A percentile compares a stretch with the other conserved stretches of the same genome.
Conservation (phyloP, 2,329 filamentous ascomycete species). For the Pseudocercospora cruenta region DNA sequence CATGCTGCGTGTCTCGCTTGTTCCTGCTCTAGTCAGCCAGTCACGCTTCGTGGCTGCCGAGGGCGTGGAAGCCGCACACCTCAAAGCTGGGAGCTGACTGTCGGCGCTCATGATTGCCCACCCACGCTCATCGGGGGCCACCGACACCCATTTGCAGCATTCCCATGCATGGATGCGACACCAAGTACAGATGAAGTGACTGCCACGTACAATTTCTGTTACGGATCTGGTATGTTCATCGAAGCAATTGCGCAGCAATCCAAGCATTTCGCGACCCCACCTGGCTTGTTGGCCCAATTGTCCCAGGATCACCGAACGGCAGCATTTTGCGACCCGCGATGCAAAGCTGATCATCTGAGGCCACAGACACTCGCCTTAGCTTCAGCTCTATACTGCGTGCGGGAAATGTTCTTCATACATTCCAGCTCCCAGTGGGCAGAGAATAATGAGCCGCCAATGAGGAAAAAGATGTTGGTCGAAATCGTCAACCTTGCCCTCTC, state of each 20-base stretch:
- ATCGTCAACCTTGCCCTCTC: background rate
- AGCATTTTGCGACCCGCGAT: background rate
- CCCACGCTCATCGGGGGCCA: background rate
- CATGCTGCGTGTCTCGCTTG: conserved; percentile 20
- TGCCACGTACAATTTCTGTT: background rate
- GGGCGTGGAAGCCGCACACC: conserved; percentile 18
- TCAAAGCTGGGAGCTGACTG: background rate
- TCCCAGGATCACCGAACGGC: background rate
- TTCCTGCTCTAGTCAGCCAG: conserved; percentile 18
- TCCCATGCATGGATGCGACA: background rate
- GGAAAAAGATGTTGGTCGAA: background rate
- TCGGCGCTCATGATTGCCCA: background rate
- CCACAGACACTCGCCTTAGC: background rate
- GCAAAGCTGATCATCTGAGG: background rate
- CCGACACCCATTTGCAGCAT: background rate
- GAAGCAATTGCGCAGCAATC: background rate
- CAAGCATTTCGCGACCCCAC: background rate
- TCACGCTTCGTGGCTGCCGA: conserved; percentile 18
- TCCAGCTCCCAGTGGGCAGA: background rate
- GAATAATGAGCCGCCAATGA: background rate
- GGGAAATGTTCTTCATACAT: no score
- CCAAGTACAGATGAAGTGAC: background rate
- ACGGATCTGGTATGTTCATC: background rate
- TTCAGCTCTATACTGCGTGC: background rate
- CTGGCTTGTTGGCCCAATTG: background rate